Base-by-base conservation (phyloP, 805 yeast genomes). In the Candida verbasci region DNA sequence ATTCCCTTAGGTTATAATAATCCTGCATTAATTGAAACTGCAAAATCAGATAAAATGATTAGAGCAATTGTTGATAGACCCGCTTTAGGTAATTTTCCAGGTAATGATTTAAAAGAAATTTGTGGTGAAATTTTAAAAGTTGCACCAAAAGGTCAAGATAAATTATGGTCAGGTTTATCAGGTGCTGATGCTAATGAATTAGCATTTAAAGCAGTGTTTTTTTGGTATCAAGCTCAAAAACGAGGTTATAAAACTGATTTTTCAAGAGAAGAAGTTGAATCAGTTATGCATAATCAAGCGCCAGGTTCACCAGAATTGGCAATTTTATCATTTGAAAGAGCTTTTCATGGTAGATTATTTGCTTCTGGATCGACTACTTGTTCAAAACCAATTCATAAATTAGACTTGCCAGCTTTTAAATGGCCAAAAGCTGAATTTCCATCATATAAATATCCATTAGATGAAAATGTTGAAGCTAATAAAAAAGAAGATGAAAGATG, bases 371-470 rank as follows among this genome's bases (percentile, higher is more conserved):
- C 96, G 6, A 78, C 86, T 47, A 89, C 97, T 26, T 79, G 95
- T 60, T 87, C 96, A 39, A 91, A 87, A 71, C 96, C 97, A 47
- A 76, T 91, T 50, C 97, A 89, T 72, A 89, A 91, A 69, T 69
- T 89, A 61, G 89, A 82, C 62, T 70, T 91, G 65, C 97, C 97
- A 43, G 80, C 95, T 6, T 89, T 89, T 70, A 78, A 86, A 55
- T 89, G 97, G 97, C 97, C 97, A 56, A 88, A 85, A 60, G 96
- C 96, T 39, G 87, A 86, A 45, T 89, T 81, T 70, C 97, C 97
- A 46, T 50, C 74, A 35, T 80, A 86, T 63, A 68, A 80, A 61
- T 89, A 87, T 62, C 97, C 97, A 41, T 73, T 88, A 53, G 89
- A 78, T 38, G 72, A 76, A 35, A 55, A 78, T 56, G 77, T 55